Conservation (phyloP, 2,329 filamentous ascomycete genomes). For the Neonectria faginata region DNA sequence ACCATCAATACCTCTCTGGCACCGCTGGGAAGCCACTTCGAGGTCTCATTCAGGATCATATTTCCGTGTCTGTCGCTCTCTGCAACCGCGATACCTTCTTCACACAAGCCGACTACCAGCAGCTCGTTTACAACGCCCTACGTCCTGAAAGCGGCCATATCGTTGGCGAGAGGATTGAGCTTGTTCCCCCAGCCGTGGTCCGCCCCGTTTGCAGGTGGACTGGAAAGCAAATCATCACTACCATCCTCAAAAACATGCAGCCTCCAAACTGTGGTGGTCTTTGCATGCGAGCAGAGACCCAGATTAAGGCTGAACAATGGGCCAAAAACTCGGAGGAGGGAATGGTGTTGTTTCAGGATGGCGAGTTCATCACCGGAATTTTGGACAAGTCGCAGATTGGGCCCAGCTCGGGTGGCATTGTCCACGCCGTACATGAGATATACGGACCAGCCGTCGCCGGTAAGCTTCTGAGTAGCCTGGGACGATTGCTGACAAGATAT, state of each 20-base stretch:
- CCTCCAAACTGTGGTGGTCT: constrained; percentile 81
- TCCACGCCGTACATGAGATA: constrained; percentile 92
- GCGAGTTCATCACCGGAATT: constrained; percentile 89
- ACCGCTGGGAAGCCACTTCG: constrained; percentile 93
- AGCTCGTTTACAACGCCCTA: constrained; percentile 90
- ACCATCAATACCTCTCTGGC: constrained; percentile 95
- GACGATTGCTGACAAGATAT: constrained; percentile 87
- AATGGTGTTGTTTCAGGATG: constrained; percentile 83
- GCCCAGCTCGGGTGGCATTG: constrained; percentile 84
- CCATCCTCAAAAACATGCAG: constrained; percentile 90
- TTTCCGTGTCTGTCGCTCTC: constrained; percentile 91
- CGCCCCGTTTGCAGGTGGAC: constrained; percentile 90
- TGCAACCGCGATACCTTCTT: constrained; percentile 95
- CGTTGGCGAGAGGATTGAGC: constrained; percentile 81
- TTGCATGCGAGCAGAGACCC: constrained; percentile 82
- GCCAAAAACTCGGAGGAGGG: constrained; percentile 81
- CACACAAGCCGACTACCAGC: constrained; percentile 86
- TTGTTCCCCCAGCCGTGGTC: constrained; percentile 82
- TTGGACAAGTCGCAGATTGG: constrained; percentile 97
- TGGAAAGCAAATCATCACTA: constrained; percentile 95
- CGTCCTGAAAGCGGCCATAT: constrained; percentile 93
- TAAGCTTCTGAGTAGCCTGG: constrained; percentile 87
- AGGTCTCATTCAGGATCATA: constrained; percentile 98
- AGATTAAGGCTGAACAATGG: constrained; percentile 85
- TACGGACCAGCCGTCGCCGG: constrained; percentile 91